Evolutionary conservation across 768 basidiomycete genomes (phyloP).

Genomic region (Russula brevipes): DNA sequence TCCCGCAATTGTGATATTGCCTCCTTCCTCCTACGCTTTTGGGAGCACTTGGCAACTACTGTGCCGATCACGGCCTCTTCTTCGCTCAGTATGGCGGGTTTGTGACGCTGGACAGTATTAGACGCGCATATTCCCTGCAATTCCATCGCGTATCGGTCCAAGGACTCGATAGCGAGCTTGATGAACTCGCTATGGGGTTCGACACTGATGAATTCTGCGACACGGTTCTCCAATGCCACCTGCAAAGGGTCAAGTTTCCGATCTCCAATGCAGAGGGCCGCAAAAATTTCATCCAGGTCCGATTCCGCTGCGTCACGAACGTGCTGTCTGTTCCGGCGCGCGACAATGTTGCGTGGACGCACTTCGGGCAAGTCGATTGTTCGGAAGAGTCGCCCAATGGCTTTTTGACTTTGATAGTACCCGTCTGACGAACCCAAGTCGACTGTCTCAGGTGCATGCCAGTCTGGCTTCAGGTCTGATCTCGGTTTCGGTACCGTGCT

Average conservation of each 20-base stretch:
- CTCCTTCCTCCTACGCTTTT: constrained; percentile 49
- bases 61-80: constrained; percentile 64
- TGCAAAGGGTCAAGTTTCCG: constrained; percentile 1
- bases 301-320: constrained; percentile 25
- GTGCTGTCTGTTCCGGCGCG: constrained; percentile 24
- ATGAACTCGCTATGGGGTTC: constrained; percentile 15
- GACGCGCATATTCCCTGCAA: constrained; percentile 45
- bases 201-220: constrained; percentile 27
- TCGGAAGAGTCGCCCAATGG: constrained; percentile 60
- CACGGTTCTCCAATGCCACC: constrained; percentile 23
- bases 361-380: constrained; percentile 49
- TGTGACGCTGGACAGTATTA: constrained; percentile 41
- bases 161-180: constrained; percentile 23
- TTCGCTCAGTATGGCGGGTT: constrained; percentile 44
- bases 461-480: constrained; percentile 46
- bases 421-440: constrained; percentile 23
- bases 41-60: constrained; percentile 57
- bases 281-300: constrained; percentile 30
- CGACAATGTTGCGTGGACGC: constrained; percentile 18
- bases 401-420: constrained; percentile 50
- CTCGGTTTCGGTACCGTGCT: constrained; percentile 42
- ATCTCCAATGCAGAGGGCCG: constrained; percentile 17
- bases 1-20: constrained; percentile 52
- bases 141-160: constrained; percentile 40
- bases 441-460: constrained; percentile 59